Base-by-base conservation (phyloP, 768 basidiomycete genomes). In the Gyrodon lividus region DNA sequence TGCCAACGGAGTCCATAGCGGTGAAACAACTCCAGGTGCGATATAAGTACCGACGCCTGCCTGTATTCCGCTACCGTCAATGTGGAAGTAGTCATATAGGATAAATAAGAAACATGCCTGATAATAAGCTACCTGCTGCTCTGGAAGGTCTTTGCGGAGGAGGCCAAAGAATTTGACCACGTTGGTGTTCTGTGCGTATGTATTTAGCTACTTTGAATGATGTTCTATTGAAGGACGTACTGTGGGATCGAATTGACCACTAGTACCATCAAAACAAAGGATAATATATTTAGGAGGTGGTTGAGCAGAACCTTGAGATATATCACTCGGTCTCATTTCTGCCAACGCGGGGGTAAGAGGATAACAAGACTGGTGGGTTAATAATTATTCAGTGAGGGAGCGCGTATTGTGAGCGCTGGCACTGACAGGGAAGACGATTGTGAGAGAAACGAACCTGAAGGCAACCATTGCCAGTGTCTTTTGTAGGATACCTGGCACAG, bases 211-310 rank as follows among this genome's bases (percentile, higher is more conserved):
- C 8, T 34, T n/a, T n/a, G n/a, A n/a, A n/a, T n/a, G n/a, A n/a
- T n/a, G n/a, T n/a, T n/a, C n/a, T n/a, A n/a, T n/a, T n/a, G n/a
- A 22, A 30, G 22, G 52, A 53, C 79, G 26, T 55, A 83, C 85
- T 50, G 65, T 59, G 4, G 67, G 62, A 53, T 74, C 68, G 54
- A 78, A 87, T 57, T 82, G 74, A 48, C 73, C 72, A 2, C 74
- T 64, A 4, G 87, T 87, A 12, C 87, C 87, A 56, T 89, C 87
- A 59, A 89, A 89, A 65, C 83, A 86, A 20, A 88, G 70, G 26
- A 87, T 71, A 24, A 86, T 74, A n/a, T n/a, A n/a, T 0, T 75
- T 76, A 28, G 80, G 76, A 9, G 74, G 60, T 37, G 51, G 47
- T 10, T 52, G 50, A 28, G 17, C 20, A 19, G 39, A 42, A 30